Percentiles rank a stretch among this genome's conserved stretches.
Evolutionary conservation across 257 asterid species (phyloP).

Genomic region (Fraxinus quadrangulata): DNA sequence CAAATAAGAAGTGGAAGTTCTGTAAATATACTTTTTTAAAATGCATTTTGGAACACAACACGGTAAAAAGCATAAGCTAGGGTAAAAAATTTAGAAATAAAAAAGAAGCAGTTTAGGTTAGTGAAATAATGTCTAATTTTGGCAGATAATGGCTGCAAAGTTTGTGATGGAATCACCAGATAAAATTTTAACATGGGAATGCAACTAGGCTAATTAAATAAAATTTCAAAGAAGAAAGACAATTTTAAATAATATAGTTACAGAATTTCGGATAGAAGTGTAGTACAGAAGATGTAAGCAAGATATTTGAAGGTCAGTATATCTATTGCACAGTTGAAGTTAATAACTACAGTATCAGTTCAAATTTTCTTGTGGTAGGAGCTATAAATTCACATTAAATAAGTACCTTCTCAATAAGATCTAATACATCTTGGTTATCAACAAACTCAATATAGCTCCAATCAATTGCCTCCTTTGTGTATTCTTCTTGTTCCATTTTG

Average conservation of each 20-base stretch:
- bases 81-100: neutral
- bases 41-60: neutral
- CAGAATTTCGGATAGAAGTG: neutral
- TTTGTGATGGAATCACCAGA: neutral
- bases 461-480: conserved; percentile 83
- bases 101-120: neutral
- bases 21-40: neutral
- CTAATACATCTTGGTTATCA: conserved; percentile 95
- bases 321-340: neutral
- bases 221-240: neutral
- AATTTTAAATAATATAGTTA: neutral
- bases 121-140: neutral
- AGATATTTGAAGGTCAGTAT: neutral
- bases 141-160: neutral
- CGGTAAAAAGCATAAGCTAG: conserved; percentile 9
- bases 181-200: neutral
- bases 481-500: conserved; percentile 99
- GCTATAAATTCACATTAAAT: conserved; percentile 1
- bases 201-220: neutral
- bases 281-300: neutral
- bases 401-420: conserved; percentile 93
- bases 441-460: conserved; percentile 99
- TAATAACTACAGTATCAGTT: conserved; percentile 1
- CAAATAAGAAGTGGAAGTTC: conserved; percentile 5
- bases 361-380: conserved; percentile 5